A percentile compares a stretch with the other conserved stretches of the same genome.
phyloP scores from a whole-genome alignment of 2,329 filamentous ascomycete genomes.

The Raffaelea ambrosiae region DNA sequence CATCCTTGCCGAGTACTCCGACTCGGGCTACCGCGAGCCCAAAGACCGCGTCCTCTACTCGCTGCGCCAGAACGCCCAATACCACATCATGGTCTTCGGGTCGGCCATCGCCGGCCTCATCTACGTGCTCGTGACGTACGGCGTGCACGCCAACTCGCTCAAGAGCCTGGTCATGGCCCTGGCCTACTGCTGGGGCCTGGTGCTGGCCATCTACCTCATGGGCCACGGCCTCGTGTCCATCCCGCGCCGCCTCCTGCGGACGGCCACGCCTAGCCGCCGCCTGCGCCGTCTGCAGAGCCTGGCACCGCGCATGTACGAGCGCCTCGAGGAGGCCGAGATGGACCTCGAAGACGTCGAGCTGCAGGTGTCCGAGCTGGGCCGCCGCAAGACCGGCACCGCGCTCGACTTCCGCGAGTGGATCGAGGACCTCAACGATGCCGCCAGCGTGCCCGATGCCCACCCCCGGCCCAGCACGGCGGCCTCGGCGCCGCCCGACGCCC shows the following conservation, averaged over 20 bases:
- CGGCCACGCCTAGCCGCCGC: constrained; percentile 66
- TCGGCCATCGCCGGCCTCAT: constrained; percentile 63
- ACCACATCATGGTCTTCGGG: constrained; percentile 72
- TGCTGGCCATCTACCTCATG: constrained; percentile 94
- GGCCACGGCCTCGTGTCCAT: constrained; percentile 92
- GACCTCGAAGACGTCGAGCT: constrained; percentile 73
- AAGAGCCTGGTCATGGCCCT: constrained; percentile 87
- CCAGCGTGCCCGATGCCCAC: constrained; percentile 56
- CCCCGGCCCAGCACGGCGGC: constrained; percentile 32
- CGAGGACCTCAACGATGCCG: constrained; percentile 78
- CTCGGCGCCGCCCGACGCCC: constrained; percentile 32
- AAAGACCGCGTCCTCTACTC: constrained; percentile 76
- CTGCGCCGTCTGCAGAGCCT: constrained; percentile 67
- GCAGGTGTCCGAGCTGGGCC: constrained; percentile 70
- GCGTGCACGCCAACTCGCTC: constrained; percentile 61
- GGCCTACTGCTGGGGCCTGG: constrained; percentile 86
- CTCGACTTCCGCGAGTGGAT: constrained; percentile 85
- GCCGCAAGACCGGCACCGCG: constrained; percentile 71
- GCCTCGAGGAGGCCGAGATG: constrained; percentile 74
- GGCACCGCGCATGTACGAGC: constrained; percentile 78
- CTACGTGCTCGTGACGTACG: constrained; percentile 76
- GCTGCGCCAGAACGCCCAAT: constrained; percentile 77
- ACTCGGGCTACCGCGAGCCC: constrained; percentile 85
- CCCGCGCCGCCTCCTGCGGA: constrained; percentile 70
- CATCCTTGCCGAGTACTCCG: constrained; percentile 86